Evolutionary conservation across 2,329 filamentous ascomycete species (phyloP), one percentile per base, ranked within the genome.

Genomic region (Neofusicoccum cordaticola): DNA sequence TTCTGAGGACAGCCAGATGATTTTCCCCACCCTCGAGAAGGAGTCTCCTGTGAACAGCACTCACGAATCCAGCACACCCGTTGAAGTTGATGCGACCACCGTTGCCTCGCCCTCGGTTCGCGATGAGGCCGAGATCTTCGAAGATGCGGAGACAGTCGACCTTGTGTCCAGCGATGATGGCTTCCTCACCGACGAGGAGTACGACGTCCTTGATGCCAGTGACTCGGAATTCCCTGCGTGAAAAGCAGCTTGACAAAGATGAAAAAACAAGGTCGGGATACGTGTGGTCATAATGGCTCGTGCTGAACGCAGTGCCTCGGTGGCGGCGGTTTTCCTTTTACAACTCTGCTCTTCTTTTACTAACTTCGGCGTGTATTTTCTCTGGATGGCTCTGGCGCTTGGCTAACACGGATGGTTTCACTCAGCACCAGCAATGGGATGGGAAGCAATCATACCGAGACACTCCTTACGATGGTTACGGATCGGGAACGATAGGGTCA

Each of bases 131-230:
- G 80, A 80, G 22, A 79, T 84, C 53, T 81, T 84, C 22, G 82
- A 86, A 68, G 86, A 88, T 71, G 82, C 84, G 58, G 85, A 86
- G 69, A 86, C 83, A 68, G 80, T 88, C 65, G 82, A 84, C 7
- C 75, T 81, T 56, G 71, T 76, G 51, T 78, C 77, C 19, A 82
- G 81, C 41, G 86, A 87, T n/a, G 88, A 89, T 52, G 91, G 89
- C 12, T 97, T 97, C 83, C 80, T 96, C 83, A 98, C 95, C 0
- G 95, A 99, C 68, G 95, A 98, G 77, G 95, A 99, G 80, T 99
- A 98, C 77, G 95, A 99, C 73, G 93, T 98, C 69, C 87, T 98
- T 51, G 93, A 97, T 80, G 94, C 93, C 48, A 96, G 92, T 66
- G 94, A 98, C 70, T 91, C 51, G 51, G 62, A 64, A 15, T 64